Percentiles rank a stretch among this genome's conserved stretches.
Evolutionary conservation across 164 flowering plant species (phyloP).

Genomic region (Annona cherimola): DNA sequence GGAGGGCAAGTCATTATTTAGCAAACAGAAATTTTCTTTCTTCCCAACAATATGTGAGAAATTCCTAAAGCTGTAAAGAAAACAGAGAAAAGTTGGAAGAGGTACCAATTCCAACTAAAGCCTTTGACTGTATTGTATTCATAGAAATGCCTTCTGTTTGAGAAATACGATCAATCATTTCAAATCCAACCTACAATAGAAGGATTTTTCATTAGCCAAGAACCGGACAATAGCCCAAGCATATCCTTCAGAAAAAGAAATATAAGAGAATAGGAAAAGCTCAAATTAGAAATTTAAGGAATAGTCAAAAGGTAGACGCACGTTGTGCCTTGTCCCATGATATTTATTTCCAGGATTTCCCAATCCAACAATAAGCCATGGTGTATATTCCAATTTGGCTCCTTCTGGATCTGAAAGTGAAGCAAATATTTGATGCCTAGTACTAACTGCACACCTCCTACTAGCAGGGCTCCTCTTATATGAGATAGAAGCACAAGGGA

Average conservation of each 20-base stretch:
- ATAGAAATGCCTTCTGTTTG: slow-evolving; percentile 59
- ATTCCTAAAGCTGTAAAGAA: neutral
- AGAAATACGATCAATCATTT: slow-evolving; percentile 87
- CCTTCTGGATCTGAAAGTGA: slow-evolving; percentile 41
- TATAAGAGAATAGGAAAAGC: slow-evolving; percentile 1
- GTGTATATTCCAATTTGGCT: slow-evolving; percentile 71
- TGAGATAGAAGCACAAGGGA: slow-evolving; percentile 28
- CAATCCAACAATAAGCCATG: slow-evolving; percentile 92
- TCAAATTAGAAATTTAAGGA: neutral
- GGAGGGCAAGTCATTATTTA: too few relatives aligned
- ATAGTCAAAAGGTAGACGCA: slow-evolving; percentile 17
- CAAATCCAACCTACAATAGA: slow-evolving; percentile 77
- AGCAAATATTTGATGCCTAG: slow-evolving; percentile 37
- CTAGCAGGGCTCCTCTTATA: slow-evolving; percentile 25
- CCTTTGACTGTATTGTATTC: slow-evolving; percentile 93
- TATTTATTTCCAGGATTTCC: slow-evolving; percentile 96
- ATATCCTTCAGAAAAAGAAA: neutral
- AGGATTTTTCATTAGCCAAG: neutral
- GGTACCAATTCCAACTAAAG: slow-evolving; percentile 88
- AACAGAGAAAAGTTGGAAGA: slow-evolving; percentile 3
- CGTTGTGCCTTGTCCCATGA: slow-evolving; percentile 95
- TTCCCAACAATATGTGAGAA: too few relatives aligned
- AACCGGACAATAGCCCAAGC: neutral
- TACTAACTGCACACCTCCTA: slow-evolving; percentile 17
- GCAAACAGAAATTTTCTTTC: too few relatives aligned